Evolutionary conservation across 139 green algal genomes (phyloP).

Genomic region (Eudorina sp.): DNA sequence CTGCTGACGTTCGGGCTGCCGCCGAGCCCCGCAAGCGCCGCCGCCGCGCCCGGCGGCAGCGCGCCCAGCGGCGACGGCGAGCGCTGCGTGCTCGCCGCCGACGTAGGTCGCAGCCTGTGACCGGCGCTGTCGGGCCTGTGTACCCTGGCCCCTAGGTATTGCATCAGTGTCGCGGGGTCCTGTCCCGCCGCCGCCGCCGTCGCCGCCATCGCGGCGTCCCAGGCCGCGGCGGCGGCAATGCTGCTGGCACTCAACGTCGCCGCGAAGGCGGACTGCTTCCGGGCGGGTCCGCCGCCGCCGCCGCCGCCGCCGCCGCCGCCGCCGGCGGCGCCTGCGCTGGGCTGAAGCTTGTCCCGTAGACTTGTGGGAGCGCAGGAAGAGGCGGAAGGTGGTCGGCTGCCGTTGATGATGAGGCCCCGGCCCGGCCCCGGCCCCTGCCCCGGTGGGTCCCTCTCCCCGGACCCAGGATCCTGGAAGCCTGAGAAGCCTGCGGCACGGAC

Average conservation of each 20-base stretch:
- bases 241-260: neutral
- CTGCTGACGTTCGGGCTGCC: neutral
- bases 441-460: neutral
- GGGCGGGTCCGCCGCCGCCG: neutral
- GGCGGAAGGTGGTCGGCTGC: conserved; percentile 48
- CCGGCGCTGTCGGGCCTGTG: conserved; percentile 20
- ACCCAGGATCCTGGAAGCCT: neutral
- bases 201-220: conserved; percentile 18
- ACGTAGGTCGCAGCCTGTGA: conserved; percentile 1
- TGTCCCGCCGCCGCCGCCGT: conserved; percentile 9
- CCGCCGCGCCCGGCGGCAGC: neutral
- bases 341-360: conserved; percentile 46
- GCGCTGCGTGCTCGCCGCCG: neutral
- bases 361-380: conserved; percentile 14
- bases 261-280: neutral
- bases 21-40: neutral
- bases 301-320: neutral
- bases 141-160: neutral
- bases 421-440: neutral
- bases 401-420: neutral
- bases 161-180: neutral
- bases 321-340: neutral
- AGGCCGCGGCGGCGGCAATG: conserved; percentile 10
- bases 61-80: conserved; percentile 22
- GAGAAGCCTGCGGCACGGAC: neutral